Percentiles rank a stretch among this genome's conserved stretches.
These are phyloP conservation scores for Wickerhamiella shivajii DNA, from an alignment of 805 yeast genomes.

Conservation along the genomic window DNA sequence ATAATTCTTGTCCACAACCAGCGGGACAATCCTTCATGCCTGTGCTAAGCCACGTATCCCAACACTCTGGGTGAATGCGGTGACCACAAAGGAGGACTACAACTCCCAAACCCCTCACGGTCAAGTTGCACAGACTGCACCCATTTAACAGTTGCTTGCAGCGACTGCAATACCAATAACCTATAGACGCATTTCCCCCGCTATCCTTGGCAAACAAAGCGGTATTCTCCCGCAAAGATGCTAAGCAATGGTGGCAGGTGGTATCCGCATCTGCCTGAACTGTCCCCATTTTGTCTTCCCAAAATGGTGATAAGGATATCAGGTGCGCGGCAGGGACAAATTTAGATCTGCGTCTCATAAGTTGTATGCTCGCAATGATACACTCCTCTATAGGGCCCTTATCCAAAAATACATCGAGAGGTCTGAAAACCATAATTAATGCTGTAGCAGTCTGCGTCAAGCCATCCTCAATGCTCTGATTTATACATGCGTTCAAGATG, in stretches of 20 bases:
- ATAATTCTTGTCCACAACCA: slow-evolving; percentile 38
- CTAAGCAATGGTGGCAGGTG: slow-evolving; percentile 27
- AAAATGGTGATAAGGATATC: slow-evolving; percentile 17
- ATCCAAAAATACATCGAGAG: slow-evolving; percentile 8
- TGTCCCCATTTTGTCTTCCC: slow-evolving; percentile 15
- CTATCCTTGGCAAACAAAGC: slow-evolving; percentile 21
- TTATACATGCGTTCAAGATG: slow-evolving; percentile 7
- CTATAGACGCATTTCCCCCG: slow-evolving; percentile 36
- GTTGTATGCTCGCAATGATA: slow-evolving; percentile 11
- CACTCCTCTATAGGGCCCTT: slow-evolving; percentile 11
- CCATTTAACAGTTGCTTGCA: slow-evolving; percentile 47
- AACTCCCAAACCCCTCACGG: slow-evolving; percentile 57
- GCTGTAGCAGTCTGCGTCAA: slow-evolving; percentile 13
- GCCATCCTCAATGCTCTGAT: slow-evolving; percentile 11
- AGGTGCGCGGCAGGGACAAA: slow-evolving; percentile 47
- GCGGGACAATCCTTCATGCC: slow-evolving; percentile 64
- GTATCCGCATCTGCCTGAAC: slow-evolving; percentile 31
- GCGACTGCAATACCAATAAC: slow-evolving; percentile 74
- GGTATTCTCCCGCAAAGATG: slow-evolving; percentile 23
- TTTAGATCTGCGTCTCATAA: slow-evolving; percentile 9
- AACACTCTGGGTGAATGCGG: slow-evolving; percentile 69
- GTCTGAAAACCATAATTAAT: slow-evolving; percentile 13
- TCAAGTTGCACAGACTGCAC: slow-evolving; percentile 68
- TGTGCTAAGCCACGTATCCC: slow-evolving; percentile 61
- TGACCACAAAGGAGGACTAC: slow-evolving; percentile 66